phyloP scores from a whole-genome alignment of 176 grass and related monocot species.

The Musa itinerans region DNA sequence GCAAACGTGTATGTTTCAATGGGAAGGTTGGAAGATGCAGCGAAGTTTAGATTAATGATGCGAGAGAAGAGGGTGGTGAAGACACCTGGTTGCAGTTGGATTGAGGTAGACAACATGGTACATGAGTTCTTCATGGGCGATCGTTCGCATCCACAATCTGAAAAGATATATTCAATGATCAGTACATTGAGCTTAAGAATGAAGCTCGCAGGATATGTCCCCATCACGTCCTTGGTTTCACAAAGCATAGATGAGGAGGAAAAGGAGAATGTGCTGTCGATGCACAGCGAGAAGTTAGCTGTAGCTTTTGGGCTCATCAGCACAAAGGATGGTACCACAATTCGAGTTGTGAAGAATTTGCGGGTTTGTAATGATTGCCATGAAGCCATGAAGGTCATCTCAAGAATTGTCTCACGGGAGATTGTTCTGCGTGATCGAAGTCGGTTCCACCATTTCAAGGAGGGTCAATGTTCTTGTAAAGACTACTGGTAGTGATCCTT shows the following conservation, averaged over 20 bases:
- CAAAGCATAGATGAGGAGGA: conserved; percentile 13
- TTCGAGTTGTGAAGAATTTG: conserved; percentile 2
- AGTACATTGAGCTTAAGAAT: conserved; percentile 1
- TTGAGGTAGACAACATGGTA: conserved; percentile 7
- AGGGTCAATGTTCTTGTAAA: conserved; percentile 10
- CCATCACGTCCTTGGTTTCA: not conserved
- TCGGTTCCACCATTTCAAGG: conserved; percentile 12
- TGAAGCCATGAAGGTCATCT: conserved; percentile 9
- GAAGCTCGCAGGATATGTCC: conserved; percentile 7
- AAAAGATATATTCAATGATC: conserved; percentile 5
- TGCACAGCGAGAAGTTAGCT: conserved; percentile 18
- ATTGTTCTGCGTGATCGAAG: conserved; percentile 8
- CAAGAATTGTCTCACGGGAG: not conserved
- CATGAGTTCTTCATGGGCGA: conserved; percentile 19
- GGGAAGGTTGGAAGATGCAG: conserved; percentile 33
- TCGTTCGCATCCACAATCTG: not conserved
- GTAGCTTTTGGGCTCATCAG: conserved; percentile 15
- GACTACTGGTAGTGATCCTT: conserved; percentile 7
- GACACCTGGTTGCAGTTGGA: conserved; percentile 16
- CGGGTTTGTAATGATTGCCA: conserved; percentile 14
- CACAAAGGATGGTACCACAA: conserved; percentile 3
- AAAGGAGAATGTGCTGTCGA: not conserved
- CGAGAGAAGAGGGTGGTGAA: conserved; percentile 3
- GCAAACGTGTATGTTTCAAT: conserved; percentile 36
- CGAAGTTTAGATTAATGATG: not conserved